Evolutionary conservation across 2,329 filamentous ascomycete species (phyloP).

Genomic region (Fonsecaea erecta): DNA sequence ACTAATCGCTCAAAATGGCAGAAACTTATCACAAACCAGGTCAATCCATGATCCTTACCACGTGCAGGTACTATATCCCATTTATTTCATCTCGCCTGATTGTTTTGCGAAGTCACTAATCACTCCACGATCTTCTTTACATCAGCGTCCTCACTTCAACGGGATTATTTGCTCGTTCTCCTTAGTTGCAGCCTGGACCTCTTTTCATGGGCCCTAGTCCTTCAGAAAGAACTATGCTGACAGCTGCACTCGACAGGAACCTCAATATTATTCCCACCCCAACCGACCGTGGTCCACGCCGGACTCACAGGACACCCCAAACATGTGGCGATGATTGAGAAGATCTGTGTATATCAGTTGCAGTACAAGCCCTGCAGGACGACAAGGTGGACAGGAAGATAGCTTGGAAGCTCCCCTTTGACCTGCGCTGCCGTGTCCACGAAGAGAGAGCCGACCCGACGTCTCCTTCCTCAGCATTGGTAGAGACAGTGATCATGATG

Average conservation of each 20-base stretch:
- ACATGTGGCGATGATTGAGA: conserved; percentile 30
- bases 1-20: no score
- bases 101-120: conserved; percentile 21
- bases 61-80: conserved; percentile 12
- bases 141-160: conserved; percentile 15
- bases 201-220: not conserved
- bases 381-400: conserved; percentile 30
- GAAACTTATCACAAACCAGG: no score
- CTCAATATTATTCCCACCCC: not conserved
- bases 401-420: conserved; percentile 23
- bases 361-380: conserved; percentile 23
- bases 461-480: conserved; percentile 64
- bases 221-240: conserved; percentile 2
- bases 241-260: conserved; percentile 9
- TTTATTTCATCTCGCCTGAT: conserved; percentile 16
- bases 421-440: conserved; percentile 48
- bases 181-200: not conserved
- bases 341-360: conserved; percentile 21
- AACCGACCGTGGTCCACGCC: conserved; percentile 3
- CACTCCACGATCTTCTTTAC: conserved; percentile 23
- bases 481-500: conserved; percentile 55
- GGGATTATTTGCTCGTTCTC: not conserved
- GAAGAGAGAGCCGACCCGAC: conserved; percentile 62
- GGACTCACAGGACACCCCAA: conserved; percentile 11
- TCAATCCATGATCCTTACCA: no score